phyloP scores from a whole-genome alignment of 2,329 filamentous ascomycete species.

The Magnaporthiopsis incrustans region DNA sequence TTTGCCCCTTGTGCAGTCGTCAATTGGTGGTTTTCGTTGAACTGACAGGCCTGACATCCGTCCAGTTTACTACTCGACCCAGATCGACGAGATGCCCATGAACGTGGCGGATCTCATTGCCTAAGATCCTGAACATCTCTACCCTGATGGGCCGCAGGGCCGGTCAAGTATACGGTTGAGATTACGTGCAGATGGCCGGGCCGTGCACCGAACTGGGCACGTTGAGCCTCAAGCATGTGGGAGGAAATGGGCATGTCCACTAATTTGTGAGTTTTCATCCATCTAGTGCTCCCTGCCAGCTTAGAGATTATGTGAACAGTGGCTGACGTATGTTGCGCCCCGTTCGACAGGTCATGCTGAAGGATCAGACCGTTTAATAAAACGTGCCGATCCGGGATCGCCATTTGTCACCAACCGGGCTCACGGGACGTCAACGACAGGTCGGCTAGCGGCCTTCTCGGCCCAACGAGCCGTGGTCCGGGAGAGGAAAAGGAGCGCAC shows the following conservation, averaged over 20 bases:
- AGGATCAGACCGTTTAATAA: background rate
- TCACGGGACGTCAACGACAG: background rate
- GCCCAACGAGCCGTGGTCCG: background rate
- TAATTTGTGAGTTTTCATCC: slow-evolving; percentile 8
- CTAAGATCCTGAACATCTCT: background rate
- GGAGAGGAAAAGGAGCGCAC: background rate
- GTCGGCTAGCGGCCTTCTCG: no score
- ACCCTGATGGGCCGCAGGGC: background rate
- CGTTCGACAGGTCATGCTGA: background rate
- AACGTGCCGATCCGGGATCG: background rate
- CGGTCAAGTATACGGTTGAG: background rate
- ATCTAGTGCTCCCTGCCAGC: background rate
- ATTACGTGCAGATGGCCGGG: background rate
- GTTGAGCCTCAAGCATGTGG: slow-evolving; percentile 6
- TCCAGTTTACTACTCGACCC: slow-evolving; percentile 87
- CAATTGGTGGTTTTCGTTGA: background rate
- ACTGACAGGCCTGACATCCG: slow-evolving; percentile 7
- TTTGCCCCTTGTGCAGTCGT: background rate
- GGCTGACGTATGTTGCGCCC: background rate
- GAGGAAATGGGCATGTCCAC: slow-evolving; percentile 13
- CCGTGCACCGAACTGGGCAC: background rate
- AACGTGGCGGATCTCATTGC: slow-evolving; percentile 65
- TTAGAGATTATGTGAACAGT: background rate
- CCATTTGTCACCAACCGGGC: background rate
- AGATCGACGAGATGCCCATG: slow-evolving; percentile 99